Base-by-base conservation (phyloP, 78 protist species). In the Pelomyxa schiedti region DNA sequence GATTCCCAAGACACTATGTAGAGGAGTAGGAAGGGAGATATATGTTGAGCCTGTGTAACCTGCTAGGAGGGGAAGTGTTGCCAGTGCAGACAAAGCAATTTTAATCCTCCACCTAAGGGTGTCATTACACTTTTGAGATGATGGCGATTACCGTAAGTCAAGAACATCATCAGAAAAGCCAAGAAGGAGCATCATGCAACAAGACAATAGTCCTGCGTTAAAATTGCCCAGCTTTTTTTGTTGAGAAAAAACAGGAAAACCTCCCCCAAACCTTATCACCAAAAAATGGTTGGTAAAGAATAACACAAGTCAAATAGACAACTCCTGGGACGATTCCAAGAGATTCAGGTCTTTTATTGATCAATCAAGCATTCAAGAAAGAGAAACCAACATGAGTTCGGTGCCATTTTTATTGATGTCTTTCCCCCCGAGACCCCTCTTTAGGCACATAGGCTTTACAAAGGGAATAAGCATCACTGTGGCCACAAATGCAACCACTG, bases 161-260 rank as follows among this genome's bases (percentile, higher is more conserved):
- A 97, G 86, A 24, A 97, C 98, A 52, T 97, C 97, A 79, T 97
- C 99, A 4, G 92, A 95, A 40, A 97, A 97, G 69, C 99, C 99
- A n/a, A 95, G 83, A 58, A 97, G 79, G 32, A 87, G 58, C 94
- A 89, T 94, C 69, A 90, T 83, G 39, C 87, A 70, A 77, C 92
- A 89, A 3, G 88, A 66, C 8, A 85, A 63, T 28, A 94, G 75
- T 5, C 91, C 95, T 4, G 93, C 90, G 74, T 91, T 85, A 66
- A 83, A 90, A 77, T 78, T 85, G 7, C 75, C 84, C 1, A 87
- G 74, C 88, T 78, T 74, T 4, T 4, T 9, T 39, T 39, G 41
- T 66, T 43, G 29, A 37, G 41, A 41, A 3, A 53, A 4, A 42
- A 40, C 30, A 7, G 5, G 29, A 6, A 26, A 39, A 9, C 26